Evolutionary conservation across 1,284 basidiomycete genomes (phyloP).

Genomic region (Schizophyllum commune): DNA sequence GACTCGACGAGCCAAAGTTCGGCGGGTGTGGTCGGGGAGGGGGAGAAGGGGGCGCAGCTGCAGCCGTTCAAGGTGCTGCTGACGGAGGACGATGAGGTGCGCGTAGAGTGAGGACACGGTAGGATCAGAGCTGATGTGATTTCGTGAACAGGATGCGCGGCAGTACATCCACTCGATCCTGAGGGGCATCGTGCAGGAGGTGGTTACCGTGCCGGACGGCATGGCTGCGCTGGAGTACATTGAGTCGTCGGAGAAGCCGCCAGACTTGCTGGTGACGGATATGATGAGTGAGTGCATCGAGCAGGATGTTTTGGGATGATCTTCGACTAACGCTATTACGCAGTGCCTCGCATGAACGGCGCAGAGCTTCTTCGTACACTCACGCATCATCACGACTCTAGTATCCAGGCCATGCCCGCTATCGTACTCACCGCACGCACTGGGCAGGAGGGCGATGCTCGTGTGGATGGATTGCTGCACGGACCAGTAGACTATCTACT

Average conservation of each 20-base stretch:
- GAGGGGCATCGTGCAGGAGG: conserved; percentile 21
- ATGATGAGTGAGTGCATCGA: conserved; percentile 19
- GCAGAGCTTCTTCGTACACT: background rate
- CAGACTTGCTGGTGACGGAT: conserved; percentile 27
- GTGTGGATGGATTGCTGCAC: background rate
- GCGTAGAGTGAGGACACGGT: background rate
- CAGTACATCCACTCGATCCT: conserved; percentile 16
- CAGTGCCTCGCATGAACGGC: background rate
- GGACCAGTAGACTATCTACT: background rate
- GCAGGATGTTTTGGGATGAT: background rate
- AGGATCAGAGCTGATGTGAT: background rate
- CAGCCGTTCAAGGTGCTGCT: background rate
- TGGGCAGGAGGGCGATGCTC: background rate
- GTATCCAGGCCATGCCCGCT: background rate
- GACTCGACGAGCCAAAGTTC: conserved; percentile 7
- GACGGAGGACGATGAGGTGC: conserved; percentile 19
- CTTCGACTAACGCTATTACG: background rate
- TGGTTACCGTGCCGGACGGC: conserved; percentile 14
- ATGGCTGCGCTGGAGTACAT: conserved; percentile 14
- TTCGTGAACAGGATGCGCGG: conserved; percentile 14
- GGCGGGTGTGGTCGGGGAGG: background rate
- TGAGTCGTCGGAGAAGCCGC: conserved; percentile 7
- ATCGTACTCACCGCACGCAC: background rate
- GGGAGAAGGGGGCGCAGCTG: conserved; percentile 12
- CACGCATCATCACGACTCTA: background rate